phyloP scores from a whole-genome alignment of 495 filamentous ascomycete species.

The Penicillium flavigenum region DNA sequence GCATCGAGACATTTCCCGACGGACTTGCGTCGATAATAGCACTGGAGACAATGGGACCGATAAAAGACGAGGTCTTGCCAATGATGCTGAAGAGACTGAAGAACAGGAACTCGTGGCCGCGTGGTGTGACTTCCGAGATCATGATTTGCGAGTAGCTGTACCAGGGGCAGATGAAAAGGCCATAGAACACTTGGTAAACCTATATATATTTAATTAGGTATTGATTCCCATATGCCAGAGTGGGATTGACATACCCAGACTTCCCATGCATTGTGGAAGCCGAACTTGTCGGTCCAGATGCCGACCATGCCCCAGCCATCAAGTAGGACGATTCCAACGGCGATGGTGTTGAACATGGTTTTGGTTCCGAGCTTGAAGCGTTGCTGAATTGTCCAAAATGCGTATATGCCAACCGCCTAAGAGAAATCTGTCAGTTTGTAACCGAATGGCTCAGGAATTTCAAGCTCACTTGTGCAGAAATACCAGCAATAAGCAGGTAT shows the following conservation, averaged over 20 bases:
- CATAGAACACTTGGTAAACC: constrained; percentile 63
- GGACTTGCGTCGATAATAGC: constrained; percentile 65
- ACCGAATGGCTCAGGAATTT: no score
- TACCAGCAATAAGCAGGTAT: constrained; percentile 63
- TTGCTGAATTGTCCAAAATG: constrained; percentile 59
- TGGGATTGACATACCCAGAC: constrained; percentile 46
- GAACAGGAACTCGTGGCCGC: constrained; percentile 65
- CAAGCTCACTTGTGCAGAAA: constrained; percentile 51
- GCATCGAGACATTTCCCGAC: constrained; percentile 52
- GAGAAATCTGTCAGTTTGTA: background rate
- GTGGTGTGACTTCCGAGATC: constrained; percentile 65
- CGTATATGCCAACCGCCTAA: constrained; percentile 57
- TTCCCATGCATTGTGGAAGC: constrained; percentile 63
- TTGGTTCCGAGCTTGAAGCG: constrained; percentile 54
- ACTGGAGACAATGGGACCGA: constrained; percentile 61
- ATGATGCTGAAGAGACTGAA: constrained; percentile 66
- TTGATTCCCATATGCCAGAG: background rate
- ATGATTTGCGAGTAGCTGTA: constrained; percentile 68
- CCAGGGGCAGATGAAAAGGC: constrained; percentile 66
- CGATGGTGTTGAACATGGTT: constrained; percentile 62
- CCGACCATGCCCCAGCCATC: constrained; percentile 68
- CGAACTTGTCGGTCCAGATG: constrained; percentile 61
- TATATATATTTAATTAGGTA: constrained; percentile 17
- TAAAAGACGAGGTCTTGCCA: constrained; percentile 63
- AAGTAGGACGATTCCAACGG: constrained; percentile 55